Base-by-base conservation (phyloP, 2,329 filamentous ascomycete species). In the Colletotrichum spaethianum region DNA sequence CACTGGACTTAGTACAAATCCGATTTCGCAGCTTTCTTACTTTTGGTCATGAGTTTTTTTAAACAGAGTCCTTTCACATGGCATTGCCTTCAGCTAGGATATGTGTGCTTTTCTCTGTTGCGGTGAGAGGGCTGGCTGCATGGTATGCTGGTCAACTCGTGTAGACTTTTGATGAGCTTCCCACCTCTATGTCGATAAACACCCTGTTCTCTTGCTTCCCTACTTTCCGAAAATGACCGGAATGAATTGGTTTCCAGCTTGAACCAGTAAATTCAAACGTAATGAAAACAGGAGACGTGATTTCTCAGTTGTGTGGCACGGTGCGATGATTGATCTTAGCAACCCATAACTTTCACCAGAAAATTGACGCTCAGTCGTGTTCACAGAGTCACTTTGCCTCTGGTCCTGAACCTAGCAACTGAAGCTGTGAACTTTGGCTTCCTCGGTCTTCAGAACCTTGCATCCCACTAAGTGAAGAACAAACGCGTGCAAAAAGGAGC, bases 81-180 rank as follows among this genome's bases (percentile, higher is more conserved):
- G 14, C 5, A 63, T n/a, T 5, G 18, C 42, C 46, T 31, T 36
- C 33, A 46, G 18, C 44, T 20, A 53, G 65, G 65, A 36, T 63
- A 36, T 11, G 31, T n/a, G 23, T 46, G 36, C 52, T 63, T 72
- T 20, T 2, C n/a, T 33, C 6, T 20, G n/a, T 33, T 69, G 65
- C 60, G 53, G 59, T 69, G 52, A 69, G 38, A 18, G 7, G 18
- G 2, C 9, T 11, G 2, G 63, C n/a, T 9, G 16, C 69, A 63
- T 33, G 50, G 69, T 38, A 68, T 68, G 57, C 69, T 20, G 26
- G 64, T 46, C 56, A 31, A 68, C 20, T 9, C 5, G 12, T 38
- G 42, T 28, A 59, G 1, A 38, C 18, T n/a, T 18, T 16, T 18
- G 7, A 42, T 28, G 44, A 28, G 14, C 14, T 28, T 28, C n/a